Evolutionary conservation across 768 basidiomycete species (phyloP).

Genomic region (Pulveroboletus ravenelii): DNA sequence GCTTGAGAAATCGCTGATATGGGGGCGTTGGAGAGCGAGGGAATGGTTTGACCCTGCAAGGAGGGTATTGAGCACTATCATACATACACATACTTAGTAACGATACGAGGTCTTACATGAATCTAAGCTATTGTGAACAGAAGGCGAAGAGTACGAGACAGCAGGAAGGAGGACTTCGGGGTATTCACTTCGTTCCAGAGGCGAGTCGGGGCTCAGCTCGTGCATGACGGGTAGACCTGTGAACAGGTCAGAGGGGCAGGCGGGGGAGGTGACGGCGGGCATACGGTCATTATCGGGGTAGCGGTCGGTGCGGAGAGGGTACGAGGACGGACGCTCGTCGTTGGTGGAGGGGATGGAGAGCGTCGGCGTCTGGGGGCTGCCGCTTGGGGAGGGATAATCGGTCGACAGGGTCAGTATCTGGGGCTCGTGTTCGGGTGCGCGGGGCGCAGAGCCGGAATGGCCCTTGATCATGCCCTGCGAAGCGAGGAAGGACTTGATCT

Average conservation of each 20-base stretch:
- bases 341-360: constrained; percentile 41
- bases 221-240: constrained; percentile 30
- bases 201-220: constrained; percentile 31
- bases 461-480: constrained; percentile 89
- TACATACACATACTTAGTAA: constrained; percentile 66
- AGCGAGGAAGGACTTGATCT: constrained; percentile 74
- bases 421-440: constrained; percentile 51
- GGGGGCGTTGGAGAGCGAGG: constrained; percentile 24
- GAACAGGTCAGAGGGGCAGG: neutral
- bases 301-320: constrained; percentile 28
- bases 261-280: neutral
- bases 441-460: constrained; percentile 67
- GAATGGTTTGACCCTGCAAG: constrained; percentile 42
- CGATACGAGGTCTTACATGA: constrained; percentile 72
- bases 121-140: constrained; percentile 53
- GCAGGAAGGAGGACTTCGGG: constrained; percentile 29
- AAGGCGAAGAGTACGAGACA: constrained; percentile 29
- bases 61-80: constrained; percentile 59
- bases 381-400: constrained; percentile 38
- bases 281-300: constrained; percentile 31
- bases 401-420: constrained; percentile 48
- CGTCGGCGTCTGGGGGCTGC: constrained; percentile 44
- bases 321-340: constrained; percentile 34
- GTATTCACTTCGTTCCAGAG: constrained; percentile 29
- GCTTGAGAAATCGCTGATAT: constrained; percentile 27